Conservation (phyloP, 2,329 filamentous ascomycete species). For the Hypoxylon sp. region DNA sequence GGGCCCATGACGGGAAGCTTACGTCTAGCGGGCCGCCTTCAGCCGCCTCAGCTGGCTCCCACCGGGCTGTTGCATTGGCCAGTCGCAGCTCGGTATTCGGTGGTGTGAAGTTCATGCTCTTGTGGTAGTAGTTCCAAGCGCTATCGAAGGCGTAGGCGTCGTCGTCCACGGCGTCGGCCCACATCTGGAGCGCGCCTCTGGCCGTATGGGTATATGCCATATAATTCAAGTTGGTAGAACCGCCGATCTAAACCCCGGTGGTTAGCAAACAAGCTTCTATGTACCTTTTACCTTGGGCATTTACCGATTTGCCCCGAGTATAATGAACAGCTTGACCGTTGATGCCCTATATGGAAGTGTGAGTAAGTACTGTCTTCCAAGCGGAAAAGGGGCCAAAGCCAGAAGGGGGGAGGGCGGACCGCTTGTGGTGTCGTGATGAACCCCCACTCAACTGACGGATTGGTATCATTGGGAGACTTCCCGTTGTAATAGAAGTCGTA, state of each 20-base stretch:
- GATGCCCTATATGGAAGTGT: constrained; percentile 17
- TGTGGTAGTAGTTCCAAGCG: constrained; percentile 25
- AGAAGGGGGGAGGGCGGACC: too few relatives aligned
- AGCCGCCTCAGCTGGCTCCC: constrained; percentile 35
- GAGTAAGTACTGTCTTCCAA: background rate
- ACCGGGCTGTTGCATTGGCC: constrained; percentile 41
- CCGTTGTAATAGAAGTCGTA: constrained; percentile 24
- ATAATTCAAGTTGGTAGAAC: constrained; percentile 36
- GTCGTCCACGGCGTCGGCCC: constrained; percentile 30
- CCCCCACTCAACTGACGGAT: constrained; percentile 39
- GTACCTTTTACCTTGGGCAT: too few relatives aligned
- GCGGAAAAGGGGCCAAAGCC: background rate
- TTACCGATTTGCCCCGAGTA: constrained; percentile 36
- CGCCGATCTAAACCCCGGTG: too few relatives aligned
- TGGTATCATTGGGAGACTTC: constrained; percentile 14
- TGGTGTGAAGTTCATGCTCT: constrained; percentile 29
- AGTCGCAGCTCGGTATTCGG: constrained; percentile 22
- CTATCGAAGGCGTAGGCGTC: constrained; percentile 29
- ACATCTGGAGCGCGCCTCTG: constrained; percentile 14
- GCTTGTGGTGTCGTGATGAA: constrained; percentile 37
- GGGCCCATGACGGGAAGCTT: constrained; percentile 49
- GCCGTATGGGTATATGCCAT: constrained; percentile 36
- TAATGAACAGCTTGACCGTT: too few relatives aligned
- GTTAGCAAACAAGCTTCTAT: too few relatives aligned
- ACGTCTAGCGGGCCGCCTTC: constrained; percentile 52